Evolutionary conservation across 2,329 filamentous ascomycete species (phyloP).

Genomic region (Tolypocladium tropicale): DNA sequence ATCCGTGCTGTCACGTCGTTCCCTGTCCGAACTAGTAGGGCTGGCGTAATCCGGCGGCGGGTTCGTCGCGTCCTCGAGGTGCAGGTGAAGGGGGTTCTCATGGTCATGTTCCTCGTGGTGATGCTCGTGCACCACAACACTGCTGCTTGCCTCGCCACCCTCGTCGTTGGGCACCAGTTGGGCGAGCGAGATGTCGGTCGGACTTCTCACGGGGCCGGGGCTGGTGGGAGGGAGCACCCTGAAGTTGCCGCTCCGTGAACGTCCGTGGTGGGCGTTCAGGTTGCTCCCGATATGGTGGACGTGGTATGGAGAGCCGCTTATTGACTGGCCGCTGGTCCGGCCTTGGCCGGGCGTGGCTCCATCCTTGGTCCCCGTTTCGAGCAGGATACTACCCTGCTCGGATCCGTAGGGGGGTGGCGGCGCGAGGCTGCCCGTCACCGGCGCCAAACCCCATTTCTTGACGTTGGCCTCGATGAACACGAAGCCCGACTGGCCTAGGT

Average conservation of each 20-base stretch:
- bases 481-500: conserved; percentile 95
- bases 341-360: conserved; percentile 35
- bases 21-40: conserved; percentile 48
- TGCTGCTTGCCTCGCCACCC: conserved; percentile 48
- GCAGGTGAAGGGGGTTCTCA: conserved; percentile 26
- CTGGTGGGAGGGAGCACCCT: conserved; percentile 68
- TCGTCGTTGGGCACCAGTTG: conserved; percentile 66
- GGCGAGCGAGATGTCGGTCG: conserved; percentile 91
- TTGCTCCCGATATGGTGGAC: conserved; percentile 34
- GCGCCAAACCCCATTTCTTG: conserved; percentile 97
- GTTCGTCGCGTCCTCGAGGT: conserved; percentile 44
- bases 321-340: conserved; percentile 36
- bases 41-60: conserved; percentile 65
- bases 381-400: conserved; percentile 89
- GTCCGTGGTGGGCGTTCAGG: conserved; percentile 53
- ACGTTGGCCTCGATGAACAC: conserved; percentile 99
- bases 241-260: conserved; percentile 70
- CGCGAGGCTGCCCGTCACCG: conserved; percentile 88
- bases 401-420: conserved; percentile 94
- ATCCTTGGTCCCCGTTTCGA: conserved; percentile 71
- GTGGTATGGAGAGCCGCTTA: conserved; percentile 23
- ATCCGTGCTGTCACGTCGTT: conserved; percentile 46
- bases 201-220: conserved; percentile 79
- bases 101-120: conserved; percentile 17
- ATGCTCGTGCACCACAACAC: conserved; percentile 9